These are phyloP conservation scores for Talaromyces atroroseus DNA, from an alignment of 2,329 filamentous ascomycete genomes.

Conservation along the genomic window DNA sequence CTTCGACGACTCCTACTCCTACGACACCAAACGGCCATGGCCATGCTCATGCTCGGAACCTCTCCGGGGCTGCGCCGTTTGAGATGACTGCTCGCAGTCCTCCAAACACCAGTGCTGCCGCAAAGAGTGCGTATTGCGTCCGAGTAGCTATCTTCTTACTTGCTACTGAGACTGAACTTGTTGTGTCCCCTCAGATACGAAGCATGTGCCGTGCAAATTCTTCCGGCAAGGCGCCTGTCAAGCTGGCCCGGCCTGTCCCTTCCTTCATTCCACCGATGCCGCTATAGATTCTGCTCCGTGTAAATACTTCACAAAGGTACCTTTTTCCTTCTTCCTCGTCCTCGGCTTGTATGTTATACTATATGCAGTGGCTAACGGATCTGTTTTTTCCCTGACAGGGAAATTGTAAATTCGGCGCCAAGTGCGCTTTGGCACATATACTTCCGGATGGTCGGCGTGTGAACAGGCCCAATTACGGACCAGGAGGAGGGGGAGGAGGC, in stretches of 20 bases:
- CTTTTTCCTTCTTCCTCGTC: not conserved
- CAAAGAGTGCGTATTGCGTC: conserved; percentile 17
- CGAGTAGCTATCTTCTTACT: not conserved
- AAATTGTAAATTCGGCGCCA: conserved; percentile 97
- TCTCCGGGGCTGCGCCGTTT: conserved; percentile 30
- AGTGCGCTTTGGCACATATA: conserved; percentile 94
- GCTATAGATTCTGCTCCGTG: conserved; percentile 80
- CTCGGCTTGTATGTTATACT: not conserved
- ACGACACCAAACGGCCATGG: conserved; percentile 6
- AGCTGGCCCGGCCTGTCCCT: conserved; percentile 91
- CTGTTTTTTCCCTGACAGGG: conserved; percentile 55
- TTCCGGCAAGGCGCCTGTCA: conserved; percentile 94
- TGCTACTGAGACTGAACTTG: not conserved
- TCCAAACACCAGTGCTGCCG: conserved; percentile 41
- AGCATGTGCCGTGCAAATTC: conserved; percentile 99
- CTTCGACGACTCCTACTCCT: not conserved
- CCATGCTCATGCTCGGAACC: conserved; percentile 40
- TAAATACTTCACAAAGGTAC: conserved; percentile 98
- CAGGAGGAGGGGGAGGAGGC: conserved; percentile 51
- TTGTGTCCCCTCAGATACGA: conserved; percentile 63
- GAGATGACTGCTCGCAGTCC: conserved; percentile 44
- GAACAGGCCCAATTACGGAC: conserved; percentile 59
- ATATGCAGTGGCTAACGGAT: not conserved
- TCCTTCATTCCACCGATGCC: conserved; percentile 84
- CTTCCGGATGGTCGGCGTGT: conserved; percentile 88